Evolutionary conservation across 257 asterid species (phyloP).

Genomic region (Phtheirospermum japonicum): DNA sequence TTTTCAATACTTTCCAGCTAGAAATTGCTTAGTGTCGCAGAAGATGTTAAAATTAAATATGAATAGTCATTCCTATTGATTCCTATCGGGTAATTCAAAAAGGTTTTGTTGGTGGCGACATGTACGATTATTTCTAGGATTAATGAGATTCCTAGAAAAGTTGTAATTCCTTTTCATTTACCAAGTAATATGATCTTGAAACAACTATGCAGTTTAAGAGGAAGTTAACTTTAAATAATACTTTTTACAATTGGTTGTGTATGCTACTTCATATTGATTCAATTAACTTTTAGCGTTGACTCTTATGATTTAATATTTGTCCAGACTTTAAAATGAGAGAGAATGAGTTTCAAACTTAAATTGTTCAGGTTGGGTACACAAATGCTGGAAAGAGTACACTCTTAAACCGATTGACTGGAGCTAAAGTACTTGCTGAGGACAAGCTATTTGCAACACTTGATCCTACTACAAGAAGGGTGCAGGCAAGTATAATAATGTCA

Average conservation of each 20-base stretch:
- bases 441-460: conserved; percentile 92
- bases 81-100: too few relatives aligned
- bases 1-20: too few relatives aligned
- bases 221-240: neutral
- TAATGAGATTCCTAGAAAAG: neutral
- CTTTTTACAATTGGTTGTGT: neutral
- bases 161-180: conserved; percentile 2
- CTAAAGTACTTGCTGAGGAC: conserved; percentile 95
- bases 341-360: conserved; percentile 23
- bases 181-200: neutral
- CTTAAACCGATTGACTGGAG: conserved; percentile 82
- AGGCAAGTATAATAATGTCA: conserved; percentile 47
- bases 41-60: too few relatives aligned
- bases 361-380: conserved; percentile 88
- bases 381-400: conserved; percentile 99
- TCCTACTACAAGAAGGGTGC: conserved; percentile 97
- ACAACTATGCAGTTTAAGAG: neutral
- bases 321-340: too few relatives aligned
- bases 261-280: neutral
- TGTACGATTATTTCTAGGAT: neutral
- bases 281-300: too few relatives aligned
- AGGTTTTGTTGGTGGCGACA: too few relatives aligned
- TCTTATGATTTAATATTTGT: too few relatives aligned
- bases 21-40: too few relatives aligned
- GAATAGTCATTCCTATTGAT: too few relatives aligned